Evolutionary conservation across 2,329 filamentous ascomycete species (phyloP).

Genomic region (Lasiodiplodia sp.): DNA sequence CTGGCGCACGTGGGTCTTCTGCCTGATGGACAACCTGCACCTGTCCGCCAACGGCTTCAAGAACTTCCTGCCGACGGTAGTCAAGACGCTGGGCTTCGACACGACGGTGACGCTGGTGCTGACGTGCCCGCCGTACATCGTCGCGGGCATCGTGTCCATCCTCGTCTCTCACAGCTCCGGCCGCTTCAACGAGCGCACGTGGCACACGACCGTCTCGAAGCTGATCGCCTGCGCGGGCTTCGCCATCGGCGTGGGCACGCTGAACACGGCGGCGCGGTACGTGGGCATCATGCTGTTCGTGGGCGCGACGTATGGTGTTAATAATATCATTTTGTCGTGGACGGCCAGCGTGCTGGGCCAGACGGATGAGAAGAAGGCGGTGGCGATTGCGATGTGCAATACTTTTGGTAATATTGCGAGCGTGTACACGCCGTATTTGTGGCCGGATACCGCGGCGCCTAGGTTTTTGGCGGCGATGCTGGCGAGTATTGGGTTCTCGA

Average conservation of each 20-base stretch:
- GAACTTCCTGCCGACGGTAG: slow-evolving; percentile 47
- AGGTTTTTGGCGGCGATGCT: slow-evolving; percentile 42
- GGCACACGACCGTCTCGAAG: slow-evolving; percentile 38
- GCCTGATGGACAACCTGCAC: slow-evolving; percentile 28
- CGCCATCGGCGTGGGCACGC: slow-evolving; percentile 37
- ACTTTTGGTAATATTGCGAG: slow-evolving; percentile 48
- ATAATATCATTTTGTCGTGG: slow-evolving; percentile 50
- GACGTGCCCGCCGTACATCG: slow-evolving; percentile 34
- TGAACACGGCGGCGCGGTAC: slow-evolving; percentile 41
- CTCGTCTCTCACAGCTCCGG: slow-evolving; percentile 38
- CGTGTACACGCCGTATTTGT: slow-evolving; percentile 47
- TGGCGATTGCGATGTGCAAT: slow-evolving; percentile 52
- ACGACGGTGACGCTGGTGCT: slow-evolving; percentile 45
- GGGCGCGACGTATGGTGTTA: slow-evolving; percentile 37
- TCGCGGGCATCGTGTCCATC: slow-evolving; percentile 38
- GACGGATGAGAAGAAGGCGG: slow-evolving; percentile 54
- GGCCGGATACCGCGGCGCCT: slow-evolving; percentile 42
- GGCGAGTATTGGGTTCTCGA: slow-evolving; percentile 42
- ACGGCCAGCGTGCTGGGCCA: slow-evolving; percentile 50
- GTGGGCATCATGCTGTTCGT: slow-evolving; percentile 44
- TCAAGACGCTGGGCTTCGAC: slow-evolving; percentile 47
- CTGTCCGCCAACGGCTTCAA: slow-evolving; percentile 33
- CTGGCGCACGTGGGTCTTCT: slow-evolving; percentile 20
- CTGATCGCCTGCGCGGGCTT: slow-evolving; percentile 41
- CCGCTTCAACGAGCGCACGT: slow-evolving; percentile 39